phyloP scores from a whole-genome alignment of 148 eudicot genomes.

The Vaccinium macrocarpon region DNA sequence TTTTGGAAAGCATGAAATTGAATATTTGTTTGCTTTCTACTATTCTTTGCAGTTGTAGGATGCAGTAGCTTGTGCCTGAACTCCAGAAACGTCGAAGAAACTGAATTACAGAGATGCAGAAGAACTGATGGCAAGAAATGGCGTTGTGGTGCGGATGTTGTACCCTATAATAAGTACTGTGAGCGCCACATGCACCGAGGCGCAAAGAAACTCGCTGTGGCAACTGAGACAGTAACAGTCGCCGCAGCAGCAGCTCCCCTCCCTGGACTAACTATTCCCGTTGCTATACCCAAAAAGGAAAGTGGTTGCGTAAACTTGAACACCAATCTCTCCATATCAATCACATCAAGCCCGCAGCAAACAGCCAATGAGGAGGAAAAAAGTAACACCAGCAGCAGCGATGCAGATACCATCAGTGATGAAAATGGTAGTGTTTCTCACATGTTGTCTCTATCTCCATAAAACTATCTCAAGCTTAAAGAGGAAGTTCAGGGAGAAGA shows the following conservation, averaged over 20 bases:
- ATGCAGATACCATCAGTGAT: slow-evolving; percentile 40
- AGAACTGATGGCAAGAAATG: slow-evolving; percentile 67
- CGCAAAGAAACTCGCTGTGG: slow-evolving; percentile 26
- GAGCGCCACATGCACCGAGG: slow-evolving; percentile 49
- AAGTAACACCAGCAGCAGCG: slow-evolving; percentile 12
- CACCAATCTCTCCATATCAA: slow-evolving; percentile 22
- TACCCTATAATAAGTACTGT: slow-evolving; percentile 48
- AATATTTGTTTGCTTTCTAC: not conserved
- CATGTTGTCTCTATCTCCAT: slow-evolving; percentile 14
- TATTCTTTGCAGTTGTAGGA: not conserved
- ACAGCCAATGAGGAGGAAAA: not conserved
- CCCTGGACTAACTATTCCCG: not conserved
- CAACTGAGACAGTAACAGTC: not conserved
- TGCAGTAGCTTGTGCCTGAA: not conserved
- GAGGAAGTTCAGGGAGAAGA: too few relatives aligned
- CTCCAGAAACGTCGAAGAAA: not conserved
- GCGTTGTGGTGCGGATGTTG: slow-evolving; percentile 41
- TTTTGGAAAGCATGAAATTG: not conserved
- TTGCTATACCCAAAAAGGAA: slow-evolving; percentile 11
- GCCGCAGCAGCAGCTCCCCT: not conserved
- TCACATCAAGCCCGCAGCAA: slow-evolving; percentile 17
- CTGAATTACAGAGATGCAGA: slow-evolving; percentile 38
- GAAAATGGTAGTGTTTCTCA: slow-evolving; percentile 21
- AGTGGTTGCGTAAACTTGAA: slow-evolving; percentile 17
- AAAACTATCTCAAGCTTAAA: not conserved